Evolutionary conservation across 164 flowering plant genomes (phyloP), one percentile per base, ranked within the genome.

Genomic region (Nelumbo lutea): DNA sequence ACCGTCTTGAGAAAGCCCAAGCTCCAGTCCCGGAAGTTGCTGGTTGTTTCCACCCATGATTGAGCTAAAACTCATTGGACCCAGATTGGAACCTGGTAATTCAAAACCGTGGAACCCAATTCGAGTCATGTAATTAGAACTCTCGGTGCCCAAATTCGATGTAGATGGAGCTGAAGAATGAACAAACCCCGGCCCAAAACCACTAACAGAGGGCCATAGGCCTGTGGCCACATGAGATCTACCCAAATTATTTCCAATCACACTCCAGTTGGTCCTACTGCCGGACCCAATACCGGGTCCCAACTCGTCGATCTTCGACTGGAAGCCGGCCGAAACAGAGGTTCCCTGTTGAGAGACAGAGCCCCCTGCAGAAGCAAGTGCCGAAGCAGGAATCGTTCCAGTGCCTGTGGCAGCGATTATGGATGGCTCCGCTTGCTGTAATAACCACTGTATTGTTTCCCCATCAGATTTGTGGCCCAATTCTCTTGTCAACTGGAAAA

Each of bases 381-480:
- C 92, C 0, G 95, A 91, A 1, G 97, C 97, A 1, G 97, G 97
- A 5, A 90, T 84, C 0, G 97, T 90, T 9, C 97, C 97, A 1
- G 85, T 82, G 2, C 97, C 97, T 0, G 97, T 90, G 14, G 94
- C 87, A 0, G 97, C 91, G 3, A 90, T 85, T 43, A 91, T 91
- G 5, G 97, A 89, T 0, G 93, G 91, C 72, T 91, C 97, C 0
- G 97, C 91, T 68, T 89, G 95, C 70, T 89, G 90, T n/a, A 89
- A 50, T 6, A 91, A 75, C 97, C 97, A 91, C 83, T 91, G 97
- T 8, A 90, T 87, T 27, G 97, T 90, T 59, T 90, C 93, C 0
- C 96, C 96, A 62, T 90, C 96, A 38, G 96, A 90, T 81, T 90
- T 90, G 74, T 90, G 90, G 40, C 92, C 96, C 71, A 90, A 77